Percentiles rank a stretch among this genome's conserved stretches.
Evolutionary conservation across 2,329 filamentous ascomycete genomes (phyloP).

Genomic region (Penicillium fuscoglaucum): DNA sequence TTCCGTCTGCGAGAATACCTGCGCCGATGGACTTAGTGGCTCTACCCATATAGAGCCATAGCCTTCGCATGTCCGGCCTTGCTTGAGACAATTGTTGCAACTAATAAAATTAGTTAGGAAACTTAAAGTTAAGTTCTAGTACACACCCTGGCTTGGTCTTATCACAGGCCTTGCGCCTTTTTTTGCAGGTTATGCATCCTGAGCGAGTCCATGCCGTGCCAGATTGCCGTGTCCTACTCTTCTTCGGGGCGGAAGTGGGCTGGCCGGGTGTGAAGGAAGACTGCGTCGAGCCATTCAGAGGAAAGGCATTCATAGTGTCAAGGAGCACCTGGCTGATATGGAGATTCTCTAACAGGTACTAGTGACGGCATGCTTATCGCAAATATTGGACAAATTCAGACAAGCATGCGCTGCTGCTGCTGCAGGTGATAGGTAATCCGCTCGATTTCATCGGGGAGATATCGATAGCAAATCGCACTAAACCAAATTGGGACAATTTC

Average conservation of each 20-base stretch:
- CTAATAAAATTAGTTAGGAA: slow-evolving; percentile 3
- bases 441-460: slow-evolving; percentile 18
- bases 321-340: neutral
- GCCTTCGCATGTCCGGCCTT: slow-evolving; percentile 40
- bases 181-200: slow-evolving; percentile 44
- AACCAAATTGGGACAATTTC: slow-evolving; percentile 23
- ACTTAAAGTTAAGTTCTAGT: neutral
- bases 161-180: slow-evolving; percentile 41
- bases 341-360: slow-evolving; percentile 1
- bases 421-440: neutral
- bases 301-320: slow-evolving; percentile 14
- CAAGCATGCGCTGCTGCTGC: slow-evolving; percentile 5
- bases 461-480: slow-evolving; percentile 24
- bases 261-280: slow-evolving; percentile 5
- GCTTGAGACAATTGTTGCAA: slow-evolving; percentile 34
- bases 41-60: slow-evolving; percentile 41
- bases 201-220: slow-evolving; percentile 40
- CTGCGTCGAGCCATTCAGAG: slow-evolving; percentile 12
- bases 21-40: slow-evolving; percentile 35
- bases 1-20: slow-evolving; percentile 29
- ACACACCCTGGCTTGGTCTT: slow-evolving; percentile 39
- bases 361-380: slow-evolving; percentile 11
- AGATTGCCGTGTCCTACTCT: slow-evolving; percentile 27
- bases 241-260: slow-evolving; percentile 17
- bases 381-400: slow-evolving; percentile 6